Percentiles rank a stretch among this genome's conserved stretches.
These are phyloP conservation scores for Xylaria intraflava DNA, from an alignment of 495 filamentous ascomycete species.

Conservation along the genomic window DNA sequence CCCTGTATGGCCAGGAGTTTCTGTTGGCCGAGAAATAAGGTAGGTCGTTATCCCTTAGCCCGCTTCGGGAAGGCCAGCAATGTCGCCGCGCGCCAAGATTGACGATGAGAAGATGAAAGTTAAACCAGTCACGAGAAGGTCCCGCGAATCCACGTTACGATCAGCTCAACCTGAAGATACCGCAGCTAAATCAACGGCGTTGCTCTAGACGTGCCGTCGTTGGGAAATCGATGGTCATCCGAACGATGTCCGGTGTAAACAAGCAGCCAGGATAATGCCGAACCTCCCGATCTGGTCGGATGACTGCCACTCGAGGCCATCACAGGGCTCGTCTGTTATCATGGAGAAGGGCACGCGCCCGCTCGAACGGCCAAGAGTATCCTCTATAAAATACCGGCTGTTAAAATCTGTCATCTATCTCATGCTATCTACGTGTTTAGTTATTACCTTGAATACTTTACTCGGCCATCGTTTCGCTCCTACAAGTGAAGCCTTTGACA, in stretches of 20 bases:
- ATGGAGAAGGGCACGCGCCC: constrained; percentile 2
- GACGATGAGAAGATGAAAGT: too few relatives aligned
- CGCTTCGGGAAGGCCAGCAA: constrained; percentile 1
- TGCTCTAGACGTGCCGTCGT: not conserved
- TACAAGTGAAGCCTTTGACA: not conserved
- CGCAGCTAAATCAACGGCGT: not conserved
- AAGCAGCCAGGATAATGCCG: constrained; percentile 1
- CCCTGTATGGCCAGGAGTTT: too few relatives aligned
- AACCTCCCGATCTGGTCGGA: not conserved
- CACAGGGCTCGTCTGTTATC: not conserved
- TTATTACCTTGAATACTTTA: not conserved
- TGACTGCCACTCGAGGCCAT: not conserved
- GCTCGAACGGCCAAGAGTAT: not conserved
- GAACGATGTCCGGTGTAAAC: not conserved
- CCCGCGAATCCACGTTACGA: too few relatives aligned
- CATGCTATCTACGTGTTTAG: not conserved
- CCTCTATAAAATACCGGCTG: not conserved
- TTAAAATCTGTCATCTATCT: constrained; percentile 1
- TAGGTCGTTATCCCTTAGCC: too few relatives aligned
- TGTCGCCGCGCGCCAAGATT: too few relatives aligned
- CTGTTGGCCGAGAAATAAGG: too few relatives aligned
- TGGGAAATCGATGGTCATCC: not conserved
- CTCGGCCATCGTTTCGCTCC: not conserved
- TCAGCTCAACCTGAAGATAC: too few relatives aligned
- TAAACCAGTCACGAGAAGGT: too few relatives aligned